Evolutionary conservation across 1,139 yeast genomes (phyloP).

Genomic region (Candida mesenterica): DNA sequence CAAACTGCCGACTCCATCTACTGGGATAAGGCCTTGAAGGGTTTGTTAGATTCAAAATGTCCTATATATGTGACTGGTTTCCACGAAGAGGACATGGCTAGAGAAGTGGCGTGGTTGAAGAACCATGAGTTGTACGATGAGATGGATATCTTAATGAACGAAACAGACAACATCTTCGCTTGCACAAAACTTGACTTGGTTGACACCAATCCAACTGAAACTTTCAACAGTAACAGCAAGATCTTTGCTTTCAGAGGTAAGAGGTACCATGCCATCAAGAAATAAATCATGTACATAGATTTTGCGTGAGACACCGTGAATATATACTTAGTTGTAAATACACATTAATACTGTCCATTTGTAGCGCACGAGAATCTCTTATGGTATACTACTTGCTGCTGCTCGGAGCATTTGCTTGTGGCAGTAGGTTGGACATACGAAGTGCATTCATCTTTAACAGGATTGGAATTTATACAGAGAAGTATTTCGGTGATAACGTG

Average conservation of each 20-base stretch:
- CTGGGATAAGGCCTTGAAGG: constrained; percentile 84
- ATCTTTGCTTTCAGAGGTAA: constrained; percentile 93
- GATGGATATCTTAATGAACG: constrained; percentile 78
- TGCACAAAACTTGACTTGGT: constrained; percentile 94
- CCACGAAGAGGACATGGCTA: constrained; percentile 66
- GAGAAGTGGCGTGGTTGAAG: constrained; percentile 73
- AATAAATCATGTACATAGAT: constrained; percentile 14
- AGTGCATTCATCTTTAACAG: too few relatives aligned
- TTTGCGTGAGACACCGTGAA: not conserved
- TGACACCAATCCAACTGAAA: constrained; percentile 87
- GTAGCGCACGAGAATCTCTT: constrained; percentile 1
- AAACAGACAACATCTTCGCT: constrained; percentile 68
- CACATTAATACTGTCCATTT: not conserved
- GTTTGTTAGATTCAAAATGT: constrained; percentile 88
- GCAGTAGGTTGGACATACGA: too few relatives aligned
- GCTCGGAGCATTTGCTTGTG: too few relatives aligned
- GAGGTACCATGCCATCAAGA: constrained; percentile 80
- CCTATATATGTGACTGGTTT: constrained; percentile 89
- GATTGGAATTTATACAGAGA: too few relatives aligned
- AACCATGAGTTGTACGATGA: constrained; percentile 63
- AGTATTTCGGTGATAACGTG: too few relatives aligned
- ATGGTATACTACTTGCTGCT: too few relatives aligned
- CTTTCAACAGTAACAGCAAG: constrained; percentile 86
- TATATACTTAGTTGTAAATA: constrained; percentile 1
- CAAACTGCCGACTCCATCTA: constrained; percentile 78